Percentiles rank a stretch among this genome's conserved stretches.
Evolutionary conservation across 2,329 filamentous ascomycete species (phyloP).

Genomic region (Arthrobotrys sphaeroides): DNA sequence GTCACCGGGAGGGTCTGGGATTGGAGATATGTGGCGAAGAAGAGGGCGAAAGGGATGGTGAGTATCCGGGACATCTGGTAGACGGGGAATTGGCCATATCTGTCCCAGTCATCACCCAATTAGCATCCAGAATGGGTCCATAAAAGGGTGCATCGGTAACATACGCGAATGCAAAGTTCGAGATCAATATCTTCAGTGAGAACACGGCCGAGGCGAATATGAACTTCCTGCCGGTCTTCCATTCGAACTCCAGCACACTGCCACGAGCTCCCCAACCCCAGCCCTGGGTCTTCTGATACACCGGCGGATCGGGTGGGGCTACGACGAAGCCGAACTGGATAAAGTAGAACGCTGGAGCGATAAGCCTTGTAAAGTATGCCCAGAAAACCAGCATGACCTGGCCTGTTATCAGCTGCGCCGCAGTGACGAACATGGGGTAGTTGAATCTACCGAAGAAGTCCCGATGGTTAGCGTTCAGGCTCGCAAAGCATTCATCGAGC

Average conservation of each 20-base stretch:
- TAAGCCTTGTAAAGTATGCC: constrained; percentile 64
- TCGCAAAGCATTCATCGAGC: background rate
- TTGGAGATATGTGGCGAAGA: constrained; percentile 64
- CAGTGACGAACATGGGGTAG: constrained; percentile 66
- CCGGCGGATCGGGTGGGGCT: constrained; percentile 59
- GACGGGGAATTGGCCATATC: constrained; percentile 66
- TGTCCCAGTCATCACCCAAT: constrained; percentile 54
- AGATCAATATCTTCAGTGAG: constrained; percentile 65
- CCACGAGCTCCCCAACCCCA: constrained; percentile 67
- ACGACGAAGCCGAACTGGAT: constrained; percentile 63
- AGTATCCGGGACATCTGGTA: constrained; percentile 67
- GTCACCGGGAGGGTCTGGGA: constrained; percentile 64
- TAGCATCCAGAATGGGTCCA: background rate
- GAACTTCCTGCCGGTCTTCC: constrained; percentile 63
- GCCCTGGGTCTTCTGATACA: constrained; percentile 59
- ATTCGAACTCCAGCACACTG: constrained; percentile 67
- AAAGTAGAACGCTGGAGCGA: constrained; percentile 62
- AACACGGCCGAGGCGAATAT: constrained; percentile 66
- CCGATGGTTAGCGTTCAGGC: constrained; percentile 9
- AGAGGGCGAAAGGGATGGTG: constrained; percentile 65
- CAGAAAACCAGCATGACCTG: constrained; percentile 65
- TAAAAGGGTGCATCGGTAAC: constrained; percentile 51
- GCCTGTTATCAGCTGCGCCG: constrained; percentile 65
- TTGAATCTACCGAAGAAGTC: constrained; percentile 62
- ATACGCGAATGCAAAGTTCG: constrained; percentile 67